phyloP scores from a whole-genome alignment of 345 rosid species.

The Bruguiera gymnorhiza region DNA sequence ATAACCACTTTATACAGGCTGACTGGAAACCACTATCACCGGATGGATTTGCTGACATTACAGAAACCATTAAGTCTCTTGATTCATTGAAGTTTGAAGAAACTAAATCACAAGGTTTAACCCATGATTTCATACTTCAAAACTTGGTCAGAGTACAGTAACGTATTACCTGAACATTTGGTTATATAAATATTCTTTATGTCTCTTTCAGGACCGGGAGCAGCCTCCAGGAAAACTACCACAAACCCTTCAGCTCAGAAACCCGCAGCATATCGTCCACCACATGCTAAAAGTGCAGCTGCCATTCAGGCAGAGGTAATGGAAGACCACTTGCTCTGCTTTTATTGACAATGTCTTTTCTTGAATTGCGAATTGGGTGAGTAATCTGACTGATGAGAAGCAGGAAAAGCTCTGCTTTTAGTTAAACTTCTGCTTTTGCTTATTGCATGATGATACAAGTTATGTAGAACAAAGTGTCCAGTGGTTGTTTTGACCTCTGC shows the following conservation, averaged over 20 bases:
- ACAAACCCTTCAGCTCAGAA: slow-evolving; percentile 47
- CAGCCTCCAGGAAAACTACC: slow-evolving; percentile 46
- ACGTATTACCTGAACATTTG: slow-evolving; percentile 1
- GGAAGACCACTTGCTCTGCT: slow-evolving; percentile 3
- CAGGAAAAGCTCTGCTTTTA: too few relatives aligned
- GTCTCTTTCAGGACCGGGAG: slow-evolving; percentile 49
- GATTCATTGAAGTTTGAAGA: slow-evolving; percentile 62
- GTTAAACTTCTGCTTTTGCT: too few relatives aligned
- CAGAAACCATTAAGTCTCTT: slow-evolving; percentile 59
- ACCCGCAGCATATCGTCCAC: slow-evolving; percentile 95
- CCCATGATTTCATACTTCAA: slow-evolving; percentile 8
- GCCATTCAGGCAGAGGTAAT: slow-evolving; percentile 84
- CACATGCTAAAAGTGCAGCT: slow-evolving; percentile 79
- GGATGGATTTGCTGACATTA: slow-evolving; percentile 65
- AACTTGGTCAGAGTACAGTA: slow-evolving; percentile 2
- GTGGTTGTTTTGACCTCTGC: too few relatives aligned
- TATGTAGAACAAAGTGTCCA: too few relatives aligned
- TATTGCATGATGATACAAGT: too few relatives aligned
- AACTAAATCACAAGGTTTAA: slow-evolving; percentile 57
- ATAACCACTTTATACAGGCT: slow-evolving; percentile 39
- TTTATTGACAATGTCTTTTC: not conserved
- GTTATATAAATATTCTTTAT: slow-evolving; percentile 9
- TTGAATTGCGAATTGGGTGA: not conserved
- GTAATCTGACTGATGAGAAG: not conserved
- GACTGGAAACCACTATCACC: slow-evolving; percentile 92